These are phyloP conservation scores for Oxyria digyna DNA, from an alignment of 148 eudicot species.

Conservation along the genomic window DNA sequence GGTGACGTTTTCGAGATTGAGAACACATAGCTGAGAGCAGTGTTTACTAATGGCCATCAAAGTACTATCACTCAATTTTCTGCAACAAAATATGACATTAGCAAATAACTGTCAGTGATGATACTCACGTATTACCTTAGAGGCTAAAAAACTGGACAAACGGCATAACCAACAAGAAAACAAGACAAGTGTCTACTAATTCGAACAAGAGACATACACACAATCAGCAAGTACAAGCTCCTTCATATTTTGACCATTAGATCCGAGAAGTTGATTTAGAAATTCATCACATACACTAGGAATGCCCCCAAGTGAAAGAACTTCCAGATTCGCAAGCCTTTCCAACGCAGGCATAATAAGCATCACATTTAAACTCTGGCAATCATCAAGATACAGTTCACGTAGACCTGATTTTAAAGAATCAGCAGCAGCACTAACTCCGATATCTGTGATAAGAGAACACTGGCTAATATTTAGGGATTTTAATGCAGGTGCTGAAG, in stretches of 20 bases:
- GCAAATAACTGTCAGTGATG: not conserved
- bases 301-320: slow-evolving; percentile 55
- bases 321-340: slow-evolving; percentile 46
- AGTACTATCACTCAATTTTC: slow-evolving; percentile 68
- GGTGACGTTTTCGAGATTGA: slow-evolving; percentile 48
- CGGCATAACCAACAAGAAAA: not conserved
- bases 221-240: slow-evolving; percentile 67
- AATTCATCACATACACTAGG: slow-evolving; percentile 54
- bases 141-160: not conserved
- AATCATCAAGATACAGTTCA: slow-evolving; percentile 74
- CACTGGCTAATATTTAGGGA: slow-evolving; percentile 84
- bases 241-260: slow-evolving; percentile 53
- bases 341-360: slow-evolving; percentile 49
- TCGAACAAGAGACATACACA: slow-evolving; percentile 32
- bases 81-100: slow-evolving; percentile 24
- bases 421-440: slow-evolving; percentile 43
- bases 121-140: no score
- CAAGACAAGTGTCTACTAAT: not conserved
- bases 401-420: slow-evolving; percentile 46
- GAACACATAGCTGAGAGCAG: slow-evolving; percentile 46
- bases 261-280: slow-evolving; percentile 26
- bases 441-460: slow-evolving; percentile 56
- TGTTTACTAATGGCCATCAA: slow-evolving; percentile 45
- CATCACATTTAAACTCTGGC: slow-evolving; percentile 46
- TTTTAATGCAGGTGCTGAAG: slow-evolving; percentile 60